Evolutionary conservation across 1,284 basidiomycete genomes (phyloP), one percentile per base, ranked within the genome.

Genomic region (Malassezia equina): DNA sequence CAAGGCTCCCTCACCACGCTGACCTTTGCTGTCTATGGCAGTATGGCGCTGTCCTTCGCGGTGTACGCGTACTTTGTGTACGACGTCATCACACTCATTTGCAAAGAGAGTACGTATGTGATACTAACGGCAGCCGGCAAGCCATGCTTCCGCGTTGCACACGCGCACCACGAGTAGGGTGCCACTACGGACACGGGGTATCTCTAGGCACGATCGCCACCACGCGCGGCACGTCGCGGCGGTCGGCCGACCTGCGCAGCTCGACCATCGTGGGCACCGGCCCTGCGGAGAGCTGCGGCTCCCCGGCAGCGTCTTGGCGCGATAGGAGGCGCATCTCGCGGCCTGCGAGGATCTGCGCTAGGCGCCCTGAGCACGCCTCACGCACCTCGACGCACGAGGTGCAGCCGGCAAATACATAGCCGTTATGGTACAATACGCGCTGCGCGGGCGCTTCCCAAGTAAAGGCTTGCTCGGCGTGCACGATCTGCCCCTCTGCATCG

Each of bases 311-410:
- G n/a, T 43, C 41, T 15, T 27, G 24, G 52, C 49, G 36, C 52
- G 47, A 41, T 9, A 57, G 32, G 25, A 57, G 29, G 13, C 86
- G 82, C 19, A 94, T 79, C 65, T 94, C 85, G 54, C 80, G 80
- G 23, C 85, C 85, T 0, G 83, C 81, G 60, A 95, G 87, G 73
- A 95, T 89, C 75, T 96, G 91, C 0, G 85, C 81, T 9, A 96
- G 80, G 7, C 86, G 83, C 12, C 89, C 90, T 0, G 84, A 88
- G 61, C 86, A 78, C 63, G 86, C 82, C 69, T 94, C 86, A 28
- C 91, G 83, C 39, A 96, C 82, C 76, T 96, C 91, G 70, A 96
- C 86, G 77, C 95, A 95, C 27, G 87, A 84, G 15, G 83, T 80
- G 72, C 93, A 89, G 76, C 95, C 90, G 31, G 93, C 83, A 17